A percentile compares a stretch with the other conserved stretches of the same genome.
These are phyloP conservation scores for Theileria annulata DNA, from an alignment of 169 alveolate genomes.

Conservation along the genomic window DNA sequence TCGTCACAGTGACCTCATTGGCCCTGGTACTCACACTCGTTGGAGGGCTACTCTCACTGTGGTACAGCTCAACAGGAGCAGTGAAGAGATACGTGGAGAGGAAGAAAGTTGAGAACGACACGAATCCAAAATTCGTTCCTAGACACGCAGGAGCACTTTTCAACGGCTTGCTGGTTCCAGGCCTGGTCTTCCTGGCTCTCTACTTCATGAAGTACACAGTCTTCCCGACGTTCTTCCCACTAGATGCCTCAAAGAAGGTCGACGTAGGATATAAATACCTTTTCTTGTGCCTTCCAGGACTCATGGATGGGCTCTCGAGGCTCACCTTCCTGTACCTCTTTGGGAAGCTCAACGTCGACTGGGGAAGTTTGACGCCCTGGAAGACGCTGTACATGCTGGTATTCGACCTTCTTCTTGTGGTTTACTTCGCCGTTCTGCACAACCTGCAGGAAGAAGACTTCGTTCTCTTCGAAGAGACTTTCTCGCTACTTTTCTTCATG, in stretches of 20 bases:
- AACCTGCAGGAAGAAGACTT: constrained; percentile 8
- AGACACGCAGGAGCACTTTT: constrained; percentile 11
- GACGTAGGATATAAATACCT: background rate
- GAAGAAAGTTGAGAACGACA: constrained; percentile 1
- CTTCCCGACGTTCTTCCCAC: constrained; percentile 9
- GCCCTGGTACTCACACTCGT: background rate
- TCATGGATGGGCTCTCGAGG: constrained; percentile 1
- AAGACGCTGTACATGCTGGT: constrained; percentile 6
- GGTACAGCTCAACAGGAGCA: background rate
- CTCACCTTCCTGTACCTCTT: constrained; percentile 3
- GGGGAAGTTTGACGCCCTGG: background rate
- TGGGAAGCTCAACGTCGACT: constrained; percentile 1
- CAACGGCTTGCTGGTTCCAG: constrained; percentile 1
- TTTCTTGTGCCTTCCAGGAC: background rate
- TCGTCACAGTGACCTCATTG: constrained; percentile 1
- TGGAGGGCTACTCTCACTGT: background rate
- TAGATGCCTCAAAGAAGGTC: constrained; percentile 3
- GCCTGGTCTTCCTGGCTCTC: constrained; percentile 5
- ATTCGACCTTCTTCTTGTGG: background rate
- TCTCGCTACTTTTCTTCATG: constrained; percentile 9
- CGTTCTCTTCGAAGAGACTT: constrained; percentile 4
- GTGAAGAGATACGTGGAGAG: background rate
- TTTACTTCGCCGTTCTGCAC: background rate
- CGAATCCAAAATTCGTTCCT: background rate
- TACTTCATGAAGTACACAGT: constrained; percentile 3